Base-by-base conservation (phyloP, 306 rosid genomes). In the Rosa persica region DNA sequence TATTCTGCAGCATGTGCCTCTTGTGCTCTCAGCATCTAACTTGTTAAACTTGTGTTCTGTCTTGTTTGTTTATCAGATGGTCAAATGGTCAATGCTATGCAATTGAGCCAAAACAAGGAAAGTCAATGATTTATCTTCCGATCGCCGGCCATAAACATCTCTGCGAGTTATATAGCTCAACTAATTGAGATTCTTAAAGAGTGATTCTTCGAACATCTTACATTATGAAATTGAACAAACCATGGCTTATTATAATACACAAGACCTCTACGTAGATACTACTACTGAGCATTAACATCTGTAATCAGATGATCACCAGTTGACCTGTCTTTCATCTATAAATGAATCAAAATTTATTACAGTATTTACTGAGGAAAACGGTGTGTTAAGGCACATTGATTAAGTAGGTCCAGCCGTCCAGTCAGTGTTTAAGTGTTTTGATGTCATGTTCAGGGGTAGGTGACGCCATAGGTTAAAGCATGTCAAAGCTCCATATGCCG, bases 401-500 rank as follows among this genome's bases (percentile, higher is more conserved):
- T 58, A 51, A 20, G 57, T 8, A 70, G 82, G 86, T 78, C 86
- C 46, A 43, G 46, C 8, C 46, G 36, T 43, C 46, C 86, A 34
- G 34, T 73, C 25, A 2, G 27, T 75, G 61, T n/a, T 13, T 65
- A 40, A 19, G 34, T 43, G 12, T 43, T 57, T 47, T 67, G 70
- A 38, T 76, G 55, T 52, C 67, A 65, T 11, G 34, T 9, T 51
- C 66, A n/a, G 48, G 5, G 57, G 78, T 67, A 57, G 55, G 66
- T 66, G 85, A 81, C 71, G 72, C 72, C 69, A 76, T 75, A 61
- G 80, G 85, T 83, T 82, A 76, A 51, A 54, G 67, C 54, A 20
- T 62, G 65, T 80, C 83, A 87, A 83, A 72, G 65, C 38, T 6
- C 5, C 11, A 12, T 13, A 79, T 86, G 84, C 84, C 87, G 88